Evolutionary conservation across 1,139 yeast species (phyloP).

Genomic region (Trichomonascaceae sp.): DNA sequence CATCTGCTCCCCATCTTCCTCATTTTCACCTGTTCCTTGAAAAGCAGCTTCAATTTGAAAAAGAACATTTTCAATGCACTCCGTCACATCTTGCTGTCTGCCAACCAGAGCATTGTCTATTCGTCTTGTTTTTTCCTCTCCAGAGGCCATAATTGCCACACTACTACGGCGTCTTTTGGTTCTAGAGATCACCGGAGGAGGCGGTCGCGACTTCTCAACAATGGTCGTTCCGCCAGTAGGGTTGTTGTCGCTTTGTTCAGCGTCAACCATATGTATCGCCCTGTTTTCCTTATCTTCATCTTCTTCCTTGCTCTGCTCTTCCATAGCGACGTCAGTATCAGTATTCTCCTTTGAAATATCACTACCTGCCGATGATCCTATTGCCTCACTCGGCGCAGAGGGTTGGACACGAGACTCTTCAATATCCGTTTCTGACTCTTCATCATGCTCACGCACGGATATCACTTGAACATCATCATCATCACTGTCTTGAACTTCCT

Average conservation of each 20-base stretch:
- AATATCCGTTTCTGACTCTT: slow-evolving; percentile 7
- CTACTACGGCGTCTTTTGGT: slow-evolving; percentile 7
- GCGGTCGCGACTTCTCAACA: neutral
- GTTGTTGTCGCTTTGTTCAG: neutral
- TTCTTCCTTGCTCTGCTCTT: slow-evolving; percentile 14
- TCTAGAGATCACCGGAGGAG: slow-evolving; percentile 5
- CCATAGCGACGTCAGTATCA: slow-evolving; percentile 6
- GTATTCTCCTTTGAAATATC: neutral
- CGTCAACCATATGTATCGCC: neutral
- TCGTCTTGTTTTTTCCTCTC: slow-evolving; percentile 18
- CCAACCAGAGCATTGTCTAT: slow-evolving; percentile 44
- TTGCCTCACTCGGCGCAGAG: neutral
- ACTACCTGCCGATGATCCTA: neutral
- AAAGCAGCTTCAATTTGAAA: slow-evolving; percentile 89
- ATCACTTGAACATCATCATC: slow-evolving; percentile 8
- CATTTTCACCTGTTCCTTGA: slow-evolving; percentile 56
- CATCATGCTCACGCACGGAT: neutral
- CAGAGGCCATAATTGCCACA: slow-evolving; percentile 6
- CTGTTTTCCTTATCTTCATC: slow-evolving; percentile 10
- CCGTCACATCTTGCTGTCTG: slow-evolving; percentile 95
- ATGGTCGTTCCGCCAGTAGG: neutral
- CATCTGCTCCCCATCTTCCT: slow-evolving; percentile 64
- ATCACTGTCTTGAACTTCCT: slow-evolving; percentile 15
- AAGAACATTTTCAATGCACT: slow-evolving; percentile 91
- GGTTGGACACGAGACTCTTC: slow-evolving; percentile 1